These are phyloP conservation scores for Antitrichia curtipendula DNA, from an alignment of 225 moss, liverwort and hornwort genomes.

Conservation along the genomic window DNA sequence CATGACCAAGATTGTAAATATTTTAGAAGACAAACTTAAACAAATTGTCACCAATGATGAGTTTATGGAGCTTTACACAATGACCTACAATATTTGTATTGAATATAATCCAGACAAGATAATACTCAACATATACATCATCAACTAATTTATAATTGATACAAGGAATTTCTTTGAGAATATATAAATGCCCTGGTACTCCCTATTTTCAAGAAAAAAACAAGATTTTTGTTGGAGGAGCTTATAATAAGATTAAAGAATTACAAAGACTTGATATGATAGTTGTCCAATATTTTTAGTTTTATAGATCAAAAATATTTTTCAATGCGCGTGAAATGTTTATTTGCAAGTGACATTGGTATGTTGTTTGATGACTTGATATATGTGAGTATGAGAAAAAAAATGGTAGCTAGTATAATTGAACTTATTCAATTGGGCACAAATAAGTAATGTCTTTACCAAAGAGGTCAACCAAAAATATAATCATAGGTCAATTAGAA, in stretches of 20 bases:
- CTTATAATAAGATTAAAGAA: not conserved
- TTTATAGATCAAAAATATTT: not conserved
- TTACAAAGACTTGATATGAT: not conserved
- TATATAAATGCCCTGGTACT: not conserved
- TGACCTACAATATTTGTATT: not conserved
- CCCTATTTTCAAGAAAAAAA: not conserved
- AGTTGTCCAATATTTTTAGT: not conserved
- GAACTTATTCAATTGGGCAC: not conserved
- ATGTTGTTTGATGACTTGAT: not conserved
- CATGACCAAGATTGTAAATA: not conserved
- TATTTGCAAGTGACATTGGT: not conserved
- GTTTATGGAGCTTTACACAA: not conserved
- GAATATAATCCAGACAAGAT: rapidly evolving
- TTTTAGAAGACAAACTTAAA: not conserved
- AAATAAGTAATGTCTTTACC: not conserved
- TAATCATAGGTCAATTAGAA: not conserved
- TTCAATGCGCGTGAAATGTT: not conserved
- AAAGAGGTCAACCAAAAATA: too few species aligned
- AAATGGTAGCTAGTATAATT: not conserved
- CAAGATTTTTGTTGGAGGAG: not conserved
- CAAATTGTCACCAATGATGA: not conserved
- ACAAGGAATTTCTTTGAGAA: not conserved
- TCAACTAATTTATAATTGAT: not conserved
- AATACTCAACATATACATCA: not conserved
- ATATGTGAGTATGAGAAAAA: not conserved